Evolutionary conservation across 164 flowering plant genomes (phyloP).

Genomic region (Dillenia turbinata): DNA sequence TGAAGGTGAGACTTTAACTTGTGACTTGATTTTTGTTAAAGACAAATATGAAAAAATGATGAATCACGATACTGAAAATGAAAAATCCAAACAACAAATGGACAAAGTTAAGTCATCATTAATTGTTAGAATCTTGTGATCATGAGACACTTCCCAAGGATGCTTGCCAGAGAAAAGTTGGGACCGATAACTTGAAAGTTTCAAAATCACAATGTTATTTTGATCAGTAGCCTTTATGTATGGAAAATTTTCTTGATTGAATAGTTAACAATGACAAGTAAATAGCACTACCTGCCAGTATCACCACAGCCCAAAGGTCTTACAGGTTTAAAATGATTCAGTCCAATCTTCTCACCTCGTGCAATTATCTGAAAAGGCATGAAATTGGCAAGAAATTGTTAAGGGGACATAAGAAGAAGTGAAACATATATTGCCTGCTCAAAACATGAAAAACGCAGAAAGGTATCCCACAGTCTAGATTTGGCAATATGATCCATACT

Average conservation of each 20-base stretch:
- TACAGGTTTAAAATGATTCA: slow-evolving; percentile 87
- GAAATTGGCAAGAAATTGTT: neutral
- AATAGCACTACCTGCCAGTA: slow-evolving; percentile 74
- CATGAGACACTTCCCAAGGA: neutral
- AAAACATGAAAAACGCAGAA: too few relatives aligned
- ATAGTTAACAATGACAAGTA: neutral
- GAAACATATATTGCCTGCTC: too few relatives aligned
- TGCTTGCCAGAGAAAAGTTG: neutral
- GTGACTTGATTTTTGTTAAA: too few relatives aligned
- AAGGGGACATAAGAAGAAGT: too few relatives aligned
- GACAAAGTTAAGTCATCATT: too few relatives aligned
- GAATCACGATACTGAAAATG: too few relatives aligned
- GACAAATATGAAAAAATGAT: too few relatives aligned
- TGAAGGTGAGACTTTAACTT: too few relatives aligned
- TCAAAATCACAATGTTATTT: neutral
- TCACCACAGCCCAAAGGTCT: slow-evolving; percentile 97
- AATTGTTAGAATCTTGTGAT: neutral
- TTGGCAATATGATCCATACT: too few relatives aligned
- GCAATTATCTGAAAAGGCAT: slow-evolving; percentile 47
- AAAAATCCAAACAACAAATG: too few relatives aligned
- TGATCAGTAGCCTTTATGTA: neutral
- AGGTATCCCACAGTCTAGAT: too few relatives aligned
- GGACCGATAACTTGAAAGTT: neutral
- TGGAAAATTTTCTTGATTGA: neutral
- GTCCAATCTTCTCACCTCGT: slow-evolving; percentile 58